Evolutionary conservation across 2,329 filamentous ascomycete species (phyloP), one percentile per base, ranked within the genome.

Genomic region (Ascochyta fabae): DNA sequence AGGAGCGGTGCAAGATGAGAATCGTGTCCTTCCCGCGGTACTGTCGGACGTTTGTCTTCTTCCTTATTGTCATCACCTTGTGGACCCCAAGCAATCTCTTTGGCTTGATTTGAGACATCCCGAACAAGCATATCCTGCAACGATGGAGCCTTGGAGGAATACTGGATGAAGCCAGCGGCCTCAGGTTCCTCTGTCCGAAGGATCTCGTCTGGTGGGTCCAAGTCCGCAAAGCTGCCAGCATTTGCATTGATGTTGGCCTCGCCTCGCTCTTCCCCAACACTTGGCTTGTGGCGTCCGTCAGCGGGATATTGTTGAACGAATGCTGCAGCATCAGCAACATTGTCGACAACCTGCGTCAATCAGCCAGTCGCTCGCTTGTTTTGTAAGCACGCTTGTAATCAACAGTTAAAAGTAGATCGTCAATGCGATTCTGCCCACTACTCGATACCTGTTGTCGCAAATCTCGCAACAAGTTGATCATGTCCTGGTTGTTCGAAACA

Each of bases 151-250:
- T 70, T 65, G 4, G 65, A 68, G 34, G 56, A 59, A 40, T 64
- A 65, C 6, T 66, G 67, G 7, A 68, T 35, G 46, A 65, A 70
- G 1, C 64, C 71, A 22, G 66, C 69, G 6, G 69, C 67, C n/a
- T 67, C 55, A 7, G 64, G 48, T 38, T 65, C 47, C 35, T 68
- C 62, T 41, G 45, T 60, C 2, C 53, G 58, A 23, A 66, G 55
- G 4, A 69, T 64, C 44, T 73, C 69, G 29, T 69, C 64, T 8
- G 65, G 36, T 4, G 62, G 23, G 26, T 70, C 68, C 5, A 65
- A 42, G 6, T 66, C 67, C 36, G 62, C 62, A 22, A 64, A 64
- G 4, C 68, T 71, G 34, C 66, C 68, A 3, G 60, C 65, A 36
- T 68, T 65, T 7, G 64, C 67, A 29, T 65, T 61, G 6, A 64